These are phyloP conservation scores for Plasmodium reichenowi DNA, from an alignment of 169 alveolate species.

Conservation along the genomic window DNA sequence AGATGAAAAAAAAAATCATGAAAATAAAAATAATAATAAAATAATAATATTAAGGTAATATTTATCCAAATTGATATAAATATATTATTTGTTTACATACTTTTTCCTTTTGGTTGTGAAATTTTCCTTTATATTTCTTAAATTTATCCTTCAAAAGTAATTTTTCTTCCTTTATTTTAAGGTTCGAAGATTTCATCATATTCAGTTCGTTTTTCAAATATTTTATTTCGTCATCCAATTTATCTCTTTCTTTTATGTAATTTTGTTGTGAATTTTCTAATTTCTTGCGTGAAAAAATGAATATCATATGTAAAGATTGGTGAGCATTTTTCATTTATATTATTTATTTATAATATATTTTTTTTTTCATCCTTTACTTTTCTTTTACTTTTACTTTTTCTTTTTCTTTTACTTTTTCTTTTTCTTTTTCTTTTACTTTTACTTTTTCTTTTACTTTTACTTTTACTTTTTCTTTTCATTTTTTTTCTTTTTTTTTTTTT, in stretches of 20 bases:
- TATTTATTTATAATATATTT: no score
- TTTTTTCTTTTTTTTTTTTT: not conserved
- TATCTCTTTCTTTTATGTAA: conserved; percentile 10
- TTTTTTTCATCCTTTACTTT: no score
- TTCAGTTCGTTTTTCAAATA: conserved; percentile 53
- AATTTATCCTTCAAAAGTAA: conserved; percentile 24
- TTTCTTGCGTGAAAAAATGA: conserved; percentile 29
- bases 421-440: no score
- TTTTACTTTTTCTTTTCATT: no score
- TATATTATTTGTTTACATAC: conserved; percentile 11
- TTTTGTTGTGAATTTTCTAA: conserved; percentile 24
- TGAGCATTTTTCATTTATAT: no score
- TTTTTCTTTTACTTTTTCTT: no score
- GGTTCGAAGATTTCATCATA: conserved; percentile 27
- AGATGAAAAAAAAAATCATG: not conserved
- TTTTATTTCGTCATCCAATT: conserved; percentile 43
- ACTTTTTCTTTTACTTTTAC: no score
- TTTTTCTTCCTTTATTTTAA: conserved; percentile 52
- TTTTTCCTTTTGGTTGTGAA: conserved; percentile 23
- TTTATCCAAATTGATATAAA: not conserved
- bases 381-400: no score
- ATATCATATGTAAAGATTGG: not conserved
- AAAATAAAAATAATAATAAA: not conserved
- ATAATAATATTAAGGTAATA: no score
- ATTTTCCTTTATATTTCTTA: conserved; percentile 11